Conservation (phyloP, 2,329 filamentous ascomycete species). For the Chlorencoelia australis region DNA sequence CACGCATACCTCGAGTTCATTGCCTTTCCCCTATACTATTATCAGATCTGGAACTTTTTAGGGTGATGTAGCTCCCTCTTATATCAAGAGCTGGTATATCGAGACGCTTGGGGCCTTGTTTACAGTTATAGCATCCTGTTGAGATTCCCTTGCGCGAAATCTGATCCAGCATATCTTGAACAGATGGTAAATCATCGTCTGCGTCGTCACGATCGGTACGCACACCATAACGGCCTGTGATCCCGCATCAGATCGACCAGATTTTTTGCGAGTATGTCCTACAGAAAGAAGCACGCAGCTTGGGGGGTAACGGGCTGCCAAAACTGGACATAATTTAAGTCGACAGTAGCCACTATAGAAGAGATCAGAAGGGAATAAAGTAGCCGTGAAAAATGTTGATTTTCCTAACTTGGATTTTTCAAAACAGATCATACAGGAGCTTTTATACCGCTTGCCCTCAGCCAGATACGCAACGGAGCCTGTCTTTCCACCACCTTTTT, state of each 20-base stretch:
- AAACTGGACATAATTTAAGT: not conserved
- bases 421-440: not conserved
- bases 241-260: too few relatives aligned
- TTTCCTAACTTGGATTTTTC: not conserved
- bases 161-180: too few relatives aligned
- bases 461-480: not conserved
- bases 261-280: too few relatives aligned
- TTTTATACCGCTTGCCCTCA: not conserved
- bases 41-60: not conserved
- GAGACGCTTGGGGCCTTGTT: not conserved
- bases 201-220: too few relatives aligned
- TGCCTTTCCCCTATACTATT: not conserved
- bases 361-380: not conserved
- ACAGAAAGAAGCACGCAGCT: too few relatives aligned
- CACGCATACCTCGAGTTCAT: not conserved
- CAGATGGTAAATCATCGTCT: too few relatives aligned
- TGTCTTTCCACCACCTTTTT: not conserved
- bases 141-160: too few relatives aligned
- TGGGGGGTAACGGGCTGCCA: not conserved
- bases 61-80: not conserved
- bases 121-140: not conserved
- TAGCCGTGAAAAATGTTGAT: not conserved
- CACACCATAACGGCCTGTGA: not conserved
- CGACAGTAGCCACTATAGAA: not conserved
- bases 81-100: not conserved